Base-by-base conservation (phyloP, 371 early-diverging fungal genomes). In the Lichtheimia ornata region DNA sequence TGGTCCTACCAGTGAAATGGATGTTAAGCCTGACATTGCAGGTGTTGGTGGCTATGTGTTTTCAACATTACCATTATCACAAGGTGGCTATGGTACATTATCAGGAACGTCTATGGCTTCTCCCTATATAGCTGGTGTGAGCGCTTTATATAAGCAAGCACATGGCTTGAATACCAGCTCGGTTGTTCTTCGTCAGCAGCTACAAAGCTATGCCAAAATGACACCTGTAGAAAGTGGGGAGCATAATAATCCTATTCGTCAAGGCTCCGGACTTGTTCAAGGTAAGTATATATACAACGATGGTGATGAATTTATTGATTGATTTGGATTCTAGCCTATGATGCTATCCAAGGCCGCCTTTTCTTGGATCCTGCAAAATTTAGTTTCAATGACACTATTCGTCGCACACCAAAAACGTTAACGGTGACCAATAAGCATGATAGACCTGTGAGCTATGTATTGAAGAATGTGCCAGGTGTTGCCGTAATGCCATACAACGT, bases 251-350 rank as follows among this genome's bases (percentile, higher is more conserved):
- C 75, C 81, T 44, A 70, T 67, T 35, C 60, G 72, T 22, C 90
- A 92, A 69, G 95, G 95, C 17, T 84, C 90, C 50, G 95, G 95
- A 13, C 70, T 94, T 18, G 69, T 94, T 52, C 84, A 93, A 72
- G 67, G 79, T 75, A 70, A 65, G 35, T 5, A 28, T 28, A 28
- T 35, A 35, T 28, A 4, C 28, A 35, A 35, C 4, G 11, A 35
- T 35, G 11, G 9, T 35, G 11, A 9, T 35, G 35, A 35, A 4
- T 20, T 15, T 41, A 50, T 42, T 52, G 14, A 44, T 47, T 18
- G 9, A 44, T 14, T 42, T 41, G 18, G 22, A 15, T 30, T 27
- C 3, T 50, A 74, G 77, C 87, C 43, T 75, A 75, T 63, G 76
- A 84, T 61, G 81, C 93, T 14, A 76, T 92, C 59, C 56, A 53